Base-by-base conservation (phyloP, 805 yeast species). In the Candida chauliodis region DNA sequence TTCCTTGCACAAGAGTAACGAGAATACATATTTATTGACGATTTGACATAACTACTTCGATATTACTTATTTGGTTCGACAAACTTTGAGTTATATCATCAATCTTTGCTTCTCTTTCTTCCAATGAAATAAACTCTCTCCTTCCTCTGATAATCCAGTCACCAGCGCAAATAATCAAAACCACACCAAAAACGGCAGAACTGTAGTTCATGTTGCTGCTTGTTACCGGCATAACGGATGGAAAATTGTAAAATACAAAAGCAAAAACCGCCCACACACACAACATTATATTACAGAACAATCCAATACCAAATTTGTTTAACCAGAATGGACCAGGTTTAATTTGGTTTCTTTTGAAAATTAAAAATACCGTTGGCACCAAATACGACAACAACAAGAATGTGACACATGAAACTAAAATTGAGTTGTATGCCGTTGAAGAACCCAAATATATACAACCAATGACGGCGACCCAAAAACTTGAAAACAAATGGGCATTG, bases 171-270 rank as follows among this genome's bases (percentile, higher is more conserved):
- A 71, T 76, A 0, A 61, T 9, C 4, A 66, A 50, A 50, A 64
- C 71, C 8, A 78, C 78, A 2, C 49, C 59, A 32, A 54, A 36
- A 4, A 40, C 43, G 13, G 24, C 84, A 24, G 74, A 56, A 9
- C 79, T 78, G 46, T 83, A 83, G 55, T 83, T 83, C 89, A 83
- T 83, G 46, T 73, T 71, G 29, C 76, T 73, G 24, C 68, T 70
- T 1, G 70, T 64, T 2, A 71, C 88, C 2, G 89, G 89, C 74
- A 77, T 66, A 10, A 63, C 64, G 20, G 77, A 60, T 21, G 90
- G 89, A 65, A 82, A 76, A 31, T 79, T 76, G 63, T 75, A 81
- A 58, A 82, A 77, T 2, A 79, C 71, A 4, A 76, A 43, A 5
- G 81, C 72, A 50, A 83, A 82, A 0, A 71, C 34, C 0, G 85